Percentiles rank a stretch among this genome's conserved stretches.
phyloP scores from a whole-genome alignment of 192 early-diverging fungal species.

The Linnemannia elongata region DNA sequence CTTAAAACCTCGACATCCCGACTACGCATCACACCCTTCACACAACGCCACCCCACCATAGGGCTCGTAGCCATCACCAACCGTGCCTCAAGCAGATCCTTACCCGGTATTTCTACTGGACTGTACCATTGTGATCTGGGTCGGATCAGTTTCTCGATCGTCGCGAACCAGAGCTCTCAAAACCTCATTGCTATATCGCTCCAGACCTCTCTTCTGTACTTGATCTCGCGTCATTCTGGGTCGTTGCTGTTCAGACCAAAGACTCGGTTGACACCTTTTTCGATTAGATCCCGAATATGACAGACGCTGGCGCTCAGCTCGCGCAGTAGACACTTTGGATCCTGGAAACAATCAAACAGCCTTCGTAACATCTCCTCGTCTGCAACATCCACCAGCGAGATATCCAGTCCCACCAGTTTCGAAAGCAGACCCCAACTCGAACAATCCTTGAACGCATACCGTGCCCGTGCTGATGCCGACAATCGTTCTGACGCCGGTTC shows the following conservation, averaged over 20 bases:
- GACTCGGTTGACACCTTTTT: neutral
- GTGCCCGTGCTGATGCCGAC: neutral
- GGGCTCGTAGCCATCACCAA: neutral
- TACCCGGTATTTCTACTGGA: neutral
- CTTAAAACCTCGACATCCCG: neutral
- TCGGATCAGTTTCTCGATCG: neutral
- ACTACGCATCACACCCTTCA: neutral
- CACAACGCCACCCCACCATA: neutral
- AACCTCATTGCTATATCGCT: neutral
- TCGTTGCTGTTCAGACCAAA: neutral
- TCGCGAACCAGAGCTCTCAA: neutral
- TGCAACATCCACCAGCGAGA: neutral
- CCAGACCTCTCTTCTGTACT: neutral
- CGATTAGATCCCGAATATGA: neutral
- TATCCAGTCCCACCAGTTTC: neutral
- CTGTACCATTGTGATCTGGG: neutral
- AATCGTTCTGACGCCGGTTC: neutral
- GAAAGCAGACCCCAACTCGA: neutral
- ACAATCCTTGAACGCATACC: neutral
- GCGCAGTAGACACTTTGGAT: neutral
- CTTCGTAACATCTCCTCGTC: neutral
- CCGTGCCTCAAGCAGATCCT: neutral
- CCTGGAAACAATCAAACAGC: neutral
- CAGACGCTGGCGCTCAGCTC: neutral
- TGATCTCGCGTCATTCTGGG: neutral